Percentiles rank a stretch among this genome's conserved stretches.
Evolutionary conservation across 2,329 filamentous ascomycete species (phyloP).

Genomic region (Pseudogymnoascus sp.): DNA sequence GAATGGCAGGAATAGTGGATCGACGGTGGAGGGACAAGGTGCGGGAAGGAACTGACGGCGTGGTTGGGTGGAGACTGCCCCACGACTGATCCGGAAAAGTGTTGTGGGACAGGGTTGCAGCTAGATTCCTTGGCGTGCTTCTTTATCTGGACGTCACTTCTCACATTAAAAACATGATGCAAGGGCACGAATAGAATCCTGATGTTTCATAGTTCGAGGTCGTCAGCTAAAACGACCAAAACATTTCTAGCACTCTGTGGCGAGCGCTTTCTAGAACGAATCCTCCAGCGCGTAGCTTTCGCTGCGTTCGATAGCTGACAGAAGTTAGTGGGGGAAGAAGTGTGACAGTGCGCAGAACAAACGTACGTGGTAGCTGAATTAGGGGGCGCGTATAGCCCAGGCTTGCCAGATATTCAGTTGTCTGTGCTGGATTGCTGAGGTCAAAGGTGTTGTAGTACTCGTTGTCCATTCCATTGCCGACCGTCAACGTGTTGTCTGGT

Average conservation of each 20-base stretch:
- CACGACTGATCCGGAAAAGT: neutral
- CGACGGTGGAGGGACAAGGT: neutral
- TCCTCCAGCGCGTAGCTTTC: neutral
- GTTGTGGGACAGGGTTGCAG: neutral
- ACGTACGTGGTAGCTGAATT: neutral
- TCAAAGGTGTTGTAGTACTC: neutral
- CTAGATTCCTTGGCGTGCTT: neutral
- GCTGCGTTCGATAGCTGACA: neutral
- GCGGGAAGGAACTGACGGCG: neutral
- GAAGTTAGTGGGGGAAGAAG: neutral
- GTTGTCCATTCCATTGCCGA: neutral
- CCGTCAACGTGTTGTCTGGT: neutral
- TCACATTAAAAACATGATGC: neutral
- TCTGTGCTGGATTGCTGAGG: neutral
- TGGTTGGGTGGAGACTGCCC: neutral
- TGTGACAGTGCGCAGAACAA: neutral
- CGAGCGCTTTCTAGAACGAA: neutral
- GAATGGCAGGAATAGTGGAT: neutral
- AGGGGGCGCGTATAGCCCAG: neutral
- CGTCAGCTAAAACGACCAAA: neutral
- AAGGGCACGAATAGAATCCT: neutral
- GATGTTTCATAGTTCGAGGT: neutral
- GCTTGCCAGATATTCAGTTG: neutral
- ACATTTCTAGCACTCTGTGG: neutral
- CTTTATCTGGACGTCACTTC: constrained; percentile 9